A percentile compares a stretch with the other conserved stretches of the same genome.
phyloP scores from a whole-genome alignment of 768 basidiomycete genomes.

The Phylloporus rhodoxanthus region DNA sequence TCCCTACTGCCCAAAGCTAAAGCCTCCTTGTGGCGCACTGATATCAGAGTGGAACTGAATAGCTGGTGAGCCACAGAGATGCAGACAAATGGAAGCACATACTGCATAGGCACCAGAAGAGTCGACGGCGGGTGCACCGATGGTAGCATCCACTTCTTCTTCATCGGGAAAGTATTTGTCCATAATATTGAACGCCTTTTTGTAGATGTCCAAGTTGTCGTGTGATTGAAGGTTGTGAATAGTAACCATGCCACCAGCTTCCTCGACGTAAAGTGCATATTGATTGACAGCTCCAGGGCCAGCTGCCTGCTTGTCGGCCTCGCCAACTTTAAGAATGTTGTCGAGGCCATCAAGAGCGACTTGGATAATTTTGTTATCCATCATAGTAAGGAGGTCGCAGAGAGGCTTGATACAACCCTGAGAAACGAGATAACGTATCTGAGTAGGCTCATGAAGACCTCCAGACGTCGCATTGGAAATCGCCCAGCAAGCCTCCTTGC shows the following conservation, averaged over 20 bases:
- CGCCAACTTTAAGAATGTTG: constrained; percentile 96
- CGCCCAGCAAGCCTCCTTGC: constrained; percentile 99
- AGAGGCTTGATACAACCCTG: constrained; percentile 99
- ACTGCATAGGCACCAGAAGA: constrained; percentile 71
- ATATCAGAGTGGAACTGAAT: constrained; percentile 77
- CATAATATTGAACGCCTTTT: constrained; percentile 99
- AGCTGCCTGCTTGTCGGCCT: constrained; percentile 80
- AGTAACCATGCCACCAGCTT: constrained; percentile 97
- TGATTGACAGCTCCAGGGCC: constrained; percentile 84
- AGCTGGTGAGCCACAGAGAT: constrained; percentile 4
- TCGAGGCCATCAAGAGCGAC: constrained; percentile 97
- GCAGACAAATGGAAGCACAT: constrained; percentile 21
- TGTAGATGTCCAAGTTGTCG: constrained; percentile 99
- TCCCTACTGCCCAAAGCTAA: constrained; percentile 80
- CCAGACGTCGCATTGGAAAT: constrained; percentile 99
- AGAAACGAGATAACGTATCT: constrained; percentile 95
- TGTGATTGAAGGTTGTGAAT: constrained; percentile 99
- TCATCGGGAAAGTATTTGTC: constrained; percentile 99
- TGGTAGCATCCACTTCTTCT: constrained; percentile 84
- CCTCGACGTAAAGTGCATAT: constrained; percentile 92
- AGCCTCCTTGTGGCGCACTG: constrained; percentile 89
- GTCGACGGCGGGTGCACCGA: constrained; percentile 71
- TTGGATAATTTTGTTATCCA: constrained; percentile 99
- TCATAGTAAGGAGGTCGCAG: constrained; percentile 92
- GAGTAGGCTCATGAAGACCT: constrained; percentile 90